Evolutionary conservation across 306 rosid species (phyloP).

Genomic region (Quercus aquifolioides): DNA sequence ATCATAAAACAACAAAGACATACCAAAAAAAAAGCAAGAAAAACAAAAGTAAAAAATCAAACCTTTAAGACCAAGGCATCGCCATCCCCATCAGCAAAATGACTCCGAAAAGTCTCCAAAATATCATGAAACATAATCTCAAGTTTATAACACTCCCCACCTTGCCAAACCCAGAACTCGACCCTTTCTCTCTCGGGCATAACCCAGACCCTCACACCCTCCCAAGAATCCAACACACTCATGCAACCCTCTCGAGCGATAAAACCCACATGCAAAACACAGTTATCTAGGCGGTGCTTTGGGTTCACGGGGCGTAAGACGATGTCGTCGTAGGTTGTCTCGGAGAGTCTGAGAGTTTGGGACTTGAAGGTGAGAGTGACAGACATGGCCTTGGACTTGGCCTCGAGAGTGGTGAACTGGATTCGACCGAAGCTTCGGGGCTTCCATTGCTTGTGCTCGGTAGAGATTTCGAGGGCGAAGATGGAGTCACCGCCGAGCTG

Average conservation of each 20-base stretch:
- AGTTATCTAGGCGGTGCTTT: slow-evolving; percentile 35
- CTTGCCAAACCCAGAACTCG: slow-evolving; percentile 57
- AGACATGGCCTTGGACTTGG: slow-evolving; percentile 37
- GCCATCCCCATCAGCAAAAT: slow-evolving; percentile 38
- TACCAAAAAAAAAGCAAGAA: neutral
- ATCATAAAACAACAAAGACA: neutral
- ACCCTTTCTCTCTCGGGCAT: slow-evolving; percentile 67
- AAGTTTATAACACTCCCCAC: slow-evolving; percentile 45
- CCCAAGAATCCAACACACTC: slow-evolving; percentile 62
- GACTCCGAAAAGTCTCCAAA: slow-evolving; percentile 50
- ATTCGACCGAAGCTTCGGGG: slow-evolving; percentile 79
- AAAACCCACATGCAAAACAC: slow-evolving; percentile 55
- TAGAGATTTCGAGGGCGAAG: slow-evolving; percentile 73
- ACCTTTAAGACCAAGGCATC: slow-evolving; percentile 64
- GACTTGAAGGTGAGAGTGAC: slow-evolving; percentile 52
- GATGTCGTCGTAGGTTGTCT: slow-evolving; percentile 45
- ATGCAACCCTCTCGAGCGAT: slow-evolving; percentile 31
- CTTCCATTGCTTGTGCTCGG: slow-evolving; percentile 72
- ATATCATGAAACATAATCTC: slow-evolving; percentile 71
- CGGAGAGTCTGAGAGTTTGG: slow-evolving; percentile 48
- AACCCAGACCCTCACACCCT: slow-evolving; percentile 56
- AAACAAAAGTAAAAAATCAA: neutral
- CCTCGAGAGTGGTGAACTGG: slow-evolving; percentile 54
- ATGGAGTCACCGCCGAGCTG: slow-evolving; percentile 48
- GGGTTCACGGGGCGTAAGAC: slow-evolving; percentile 45